Evolutionary conservation across 352 stramenopile genomes (phyloP).

Genomic region (Globisporangium rhizosaccharum): DNA sequence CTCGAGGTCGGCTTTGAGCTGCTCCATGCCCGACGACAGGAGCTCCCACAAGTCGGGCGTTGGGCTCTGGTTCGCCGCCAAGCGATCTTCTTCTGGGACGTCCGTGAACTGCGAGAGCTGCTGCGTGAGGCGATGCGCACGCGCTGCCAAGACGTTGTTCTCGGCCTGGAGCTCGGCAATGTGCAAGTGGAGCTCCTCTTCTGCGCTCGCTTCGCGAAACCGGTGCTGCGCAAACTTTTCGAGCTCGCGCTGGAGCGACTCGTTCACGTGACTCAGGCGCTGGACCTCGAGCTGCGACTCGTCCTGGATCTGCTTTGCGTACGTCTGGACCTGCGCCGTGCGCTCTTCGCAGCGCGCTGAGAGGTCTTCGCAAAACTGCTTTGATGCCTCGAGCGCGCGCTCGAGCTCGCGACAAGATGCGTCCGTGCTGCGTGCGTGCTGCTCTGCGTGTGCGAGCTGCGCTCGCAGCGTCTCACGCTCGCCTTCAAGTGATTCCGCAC

Average conservation of each 20-base stretch:
- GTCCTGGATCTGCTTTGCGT: constrained; percentile 54
- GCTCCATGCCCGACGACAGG: constrained; percentile 83
- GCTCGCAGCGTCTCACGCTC: constrained; percentile 39
- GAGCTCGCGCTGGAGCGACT: constrained; percentile 55
- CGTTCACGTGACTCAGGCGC: constrained; percentile 53
- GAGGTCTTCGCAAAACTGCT: constrained; percentile 57
- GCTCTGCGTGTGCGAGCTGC: constrained; percentile 42
- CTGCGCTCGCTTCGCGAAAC: constrained; percentile 56
- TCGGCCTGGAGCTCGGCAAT: constrained; percentile 76
- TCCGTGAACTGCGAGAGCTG: constrained; percentile 83
- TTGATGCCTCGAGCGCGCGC: constrained; percentile 47
- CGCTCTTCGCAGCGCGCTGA: constrained; percentile 64
- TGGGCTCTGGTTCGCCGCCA: constrained; percentile 46
- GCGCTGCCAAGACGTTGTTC: constrained; percentile 80
- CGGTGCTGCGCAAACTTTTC: constrained; percentile 52
- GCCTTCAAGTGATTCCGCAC: constrained; percentile 24
- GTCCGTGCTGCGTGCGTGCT: constrained; percentile 33
- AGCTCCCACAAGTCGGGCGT: constrained; percentile 82
- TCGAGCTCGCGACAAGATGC: constrained; percentile 53
- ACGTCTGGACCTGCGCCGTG: constrained; percentile 46
- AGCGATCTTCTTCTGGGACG: constrained; percentile 59
- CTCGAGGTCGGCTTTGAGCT: constrained; percentile 84
- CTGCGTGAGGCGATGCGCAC: constrained; percentile 70
- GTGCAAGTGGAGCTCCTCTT: constrained; percentile 66
- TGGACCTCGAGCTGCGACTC: constrained; percentile 61